Conservation (phyloP, 2,329 filamentous ascomycete species). For the Apiospora sp. region DNA sequence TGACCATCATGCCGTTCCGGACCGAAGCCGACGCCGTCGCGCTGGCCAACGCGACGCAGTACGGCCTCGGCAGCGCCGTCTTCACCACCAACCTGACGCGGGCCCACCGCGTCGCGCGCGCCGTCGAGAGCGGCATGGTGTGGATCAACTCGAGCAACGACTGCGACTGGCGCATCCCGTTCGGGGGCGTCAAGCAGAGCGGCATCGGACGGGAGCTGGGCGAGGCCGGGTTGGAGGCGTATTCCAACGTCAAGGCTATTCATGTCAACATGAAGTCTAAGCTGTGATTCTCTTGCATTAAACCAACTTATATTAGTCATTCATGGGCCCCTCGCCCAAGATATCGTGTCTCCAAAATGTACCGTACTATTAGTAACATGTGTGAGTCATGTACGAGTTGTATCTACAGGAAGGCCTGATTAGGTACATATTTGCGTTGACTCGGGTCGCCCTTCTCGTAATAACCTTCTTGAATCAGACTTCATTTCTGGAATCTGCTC, state of each 20-base stretch:
- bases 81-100: conserved; percentile 86
- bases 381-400: background rate
- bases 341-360: too few species aligned
- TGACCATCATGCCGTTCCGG: conserved; percentile 86
- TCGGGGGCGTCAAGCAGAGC: conserved; percentile 66
- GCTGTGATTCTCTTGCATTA: background rate
- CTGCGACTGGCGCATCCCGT: conserved; percentile 26
- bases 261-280: conserved; percentile 30
- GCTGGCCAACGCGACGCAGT: conserved; percentile 77
- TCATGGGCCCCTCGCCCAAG: too few species aligned
- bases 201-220: conserved; percentile 81
- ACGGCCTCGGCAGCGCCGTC: conserved; percentile 83
- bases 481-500: conserved; percentile 2
- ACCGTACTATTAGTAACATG: too few species aligned
- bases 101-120: conserved; percentile 80
- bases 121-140: conserved; percentile 73
- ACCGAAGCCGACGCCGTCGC: conserved; percentile 80
- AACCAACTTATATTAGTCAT: background rate
- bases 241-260: conserved; percentile 27
- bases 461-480: background rate
- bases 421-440: background rate
- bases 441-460: background rate
- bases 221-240: conserved; percentile 63
- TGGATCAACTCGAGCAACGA: conserved; percentile 71
- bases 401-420: background rate